Evolutionary conservation across 352 stramenopile species (phyloP).

Genomic region (Albugo laibachii): DNA sequence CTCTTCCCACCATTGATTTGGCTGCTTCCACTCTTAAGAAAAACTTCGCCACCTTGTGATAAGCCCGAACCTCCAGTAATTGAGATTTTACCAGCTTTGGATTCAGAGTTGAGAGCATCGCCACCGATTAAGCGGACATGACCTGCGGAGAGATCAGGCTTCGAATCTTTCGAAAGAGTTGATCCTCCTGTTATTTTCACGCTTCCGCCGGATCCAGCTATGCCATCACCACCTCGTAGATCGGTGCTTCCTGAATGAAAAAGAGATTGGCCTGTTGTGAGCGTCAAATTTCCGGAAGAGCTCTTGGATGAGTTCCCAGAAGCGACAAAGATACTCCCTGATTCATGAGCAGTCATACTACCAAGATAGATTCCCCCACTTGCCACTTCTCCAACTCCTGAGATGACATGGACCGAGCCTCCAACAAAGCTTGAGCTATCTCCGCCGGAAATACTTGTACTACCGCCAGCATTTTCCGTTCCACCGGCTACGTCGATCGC

Average conservation of each 20-base stretch:
- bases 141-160: too few relatives aligned
- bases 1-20: too few relatives aligned
- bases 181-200: too few relatives aligned
- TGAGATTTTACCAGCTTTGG: too few relatives aligned
- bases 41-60: too few relatives aligned
- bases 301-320: slow-evolving; percentile 40
- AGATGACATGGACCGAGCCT: background rate
- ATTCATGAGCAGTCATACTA: background rate
- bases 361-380: slow-evolving; percentile 21
- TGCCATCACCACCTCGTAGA: slow-evolving; percentile 28
- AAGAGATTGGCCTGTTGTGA: slow-evolving; percentile 30
- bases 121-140: too few relatives aligned
- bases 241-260: slow-evolving; percentile 39
- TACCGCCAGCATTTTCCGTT: background rate
- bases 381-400: slow-evolving; percentile 26
- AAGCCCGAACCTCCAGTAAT: too few relatives aligned
- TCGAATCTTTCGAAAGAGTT: too few relatives aligned
- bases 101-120: too few relatives aligned
- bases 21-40: too few relatives aligned
- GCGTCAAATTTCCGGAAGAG: slow-evolving; percentile 31
- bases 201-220: background rate
- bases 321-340: slow-evolving; percentile 18
- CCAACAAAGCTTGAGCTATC: too few relatives aligned
- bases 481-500: background rate
- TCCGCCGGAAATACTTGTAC: background rate